Conservation (phyloP, 768 basidiomycete species). For the Leucosporidium scottii region DNA sequence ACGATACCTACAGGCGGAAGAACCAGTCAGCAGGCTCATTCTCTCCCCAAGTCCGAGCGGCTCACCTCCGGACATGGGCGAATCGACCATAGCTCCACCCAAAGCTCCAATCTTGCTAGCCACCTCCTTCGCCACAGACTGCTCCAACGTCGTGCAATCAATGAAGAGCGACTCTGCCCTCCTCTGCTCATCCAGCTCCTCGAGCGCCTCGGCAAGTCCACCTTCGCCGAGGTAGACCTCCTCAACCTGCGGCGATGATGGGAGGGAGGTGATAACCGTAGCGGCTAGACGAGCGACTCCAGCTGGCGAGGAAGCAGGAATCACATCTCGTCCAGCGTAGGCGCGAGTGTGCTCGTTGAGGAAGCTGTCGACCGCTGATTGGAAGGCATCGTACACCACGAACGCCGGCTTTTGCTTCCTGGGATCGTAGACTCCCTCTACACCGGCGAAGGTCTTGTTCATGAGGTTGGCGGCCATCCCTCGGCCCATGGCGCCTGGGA, state of each 20-base stretch:
- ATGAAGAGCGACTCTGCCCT: slow-evolving; percentile 57
- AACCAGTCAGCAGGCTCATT: slow-evolving; percentile 1
- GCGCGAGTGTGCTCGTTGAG: slow-evolving; percentile 51
- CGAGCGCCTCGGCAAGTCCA: slow-evolving; percentile 63
- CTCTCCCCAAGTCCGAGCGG: slow-evolving; percentile 17
- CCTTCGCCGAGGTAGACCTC: slow-evolving; percentile 58
- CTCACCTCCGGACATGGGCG: slow-evolving; percentile 87
- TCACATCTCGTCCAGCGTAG: slow-evolving; percentile 57
- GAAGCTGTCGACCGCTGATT: slow-evolving; percentile 56
- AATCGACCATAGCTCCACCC: slow-evolving; percentile 76
- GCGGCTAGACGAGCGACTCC: slow-evolving; percentile 44
- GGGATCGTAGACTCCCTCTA: slow-evolving; percentile 10
- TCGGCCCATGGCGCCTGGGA: slow-evolving; percentile 57
- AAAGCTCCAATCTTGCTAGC: slow-evolving; percentile 45
- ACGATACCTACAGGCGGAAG: slow-evolving; percentile 52
- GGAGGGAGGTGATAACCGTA: slow-evolving; percentile 81
- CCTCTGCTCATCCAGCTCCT: slow-evolving; percentile 42
- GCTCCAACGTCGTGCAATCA: slow-evolving; percentile 86
- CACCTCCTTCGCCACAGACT: slow-evolving; percentile 62
- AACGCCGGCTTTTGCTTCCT: slow-evolving; percentile 46
- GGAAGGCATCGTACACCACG: slow-evolving; percentile 69
- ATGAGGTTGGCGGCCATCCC: slow-evolving; percentile 83
- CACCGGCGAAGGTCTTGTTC: slow-evolving; percentile 53
- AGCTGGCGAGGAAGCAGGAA: slow-evolving; percentile 58
- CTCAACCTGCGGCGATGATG: slow-evolving; percentile 80